Evolutionary conservation across 1,284 basidiomycete species (phyloP).

Genomic region (Tausonia pullulans): DNA sequence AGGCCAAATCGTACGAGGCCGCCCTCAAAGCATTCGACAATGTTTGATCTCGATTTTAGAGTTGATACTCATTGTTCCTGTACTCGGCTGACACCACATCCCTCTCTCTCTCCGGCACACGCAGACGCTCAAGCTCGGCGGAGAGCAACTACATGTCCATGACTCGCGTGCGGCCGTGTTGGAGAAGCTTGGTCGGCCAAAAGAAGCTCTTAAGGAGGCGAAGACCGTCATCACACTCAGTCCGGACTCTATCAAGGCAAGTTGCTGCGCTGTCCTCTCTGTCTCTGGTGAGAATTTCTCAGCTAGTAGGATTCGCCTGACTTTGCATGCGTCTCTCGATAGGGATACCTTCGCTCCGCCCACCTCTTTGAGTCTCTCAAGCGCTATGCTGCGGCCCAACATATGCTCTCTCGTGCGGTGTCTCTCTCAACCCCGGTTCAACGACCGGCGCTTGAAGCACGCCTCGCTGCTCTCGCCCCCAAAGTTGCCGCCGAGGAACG

Average conservation of each 20-base stretch:
- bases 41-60: neutral
- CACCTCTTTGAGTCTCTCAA: constrained; percentile 4
- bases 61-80: too few relatives aligned
- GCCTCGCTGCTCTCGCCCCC: neutral
- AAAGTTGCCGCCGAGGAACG: neutral
- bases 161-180: constrained; percentile 10
- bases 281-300: neutral
- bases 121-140: constrained; percentile 7
- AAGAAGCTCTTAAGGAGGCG: constrained; percentile 11
- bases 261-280: neutral
- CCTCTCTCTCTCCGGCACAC: too few relatives aligned
- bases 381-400: neutral
- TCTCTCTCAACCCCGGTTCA: neutral
- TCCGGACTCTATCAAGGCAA: constrained; percentile 7
- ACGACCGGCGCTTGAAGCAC: neutral
- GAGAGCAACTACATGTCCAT: neutral
- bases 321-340: neutral
- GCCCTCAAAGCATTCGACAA: neutral
- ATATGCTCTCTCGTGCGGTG: constrained; percentile 12
- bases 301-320: neutral
- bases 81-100: neutral
- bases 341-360: constrained; percentile 8
- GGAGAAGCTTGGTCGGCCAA: constrained; percentile 11
- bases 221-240: constrained; percentile 8
- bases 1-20: neutral